Percentiles rank a stretch among this genome's conserved stretches.
Conservation (phyloP, 495 filamentous ascomycete genomes). For the Antarctomyces pellizariae region DNA sequence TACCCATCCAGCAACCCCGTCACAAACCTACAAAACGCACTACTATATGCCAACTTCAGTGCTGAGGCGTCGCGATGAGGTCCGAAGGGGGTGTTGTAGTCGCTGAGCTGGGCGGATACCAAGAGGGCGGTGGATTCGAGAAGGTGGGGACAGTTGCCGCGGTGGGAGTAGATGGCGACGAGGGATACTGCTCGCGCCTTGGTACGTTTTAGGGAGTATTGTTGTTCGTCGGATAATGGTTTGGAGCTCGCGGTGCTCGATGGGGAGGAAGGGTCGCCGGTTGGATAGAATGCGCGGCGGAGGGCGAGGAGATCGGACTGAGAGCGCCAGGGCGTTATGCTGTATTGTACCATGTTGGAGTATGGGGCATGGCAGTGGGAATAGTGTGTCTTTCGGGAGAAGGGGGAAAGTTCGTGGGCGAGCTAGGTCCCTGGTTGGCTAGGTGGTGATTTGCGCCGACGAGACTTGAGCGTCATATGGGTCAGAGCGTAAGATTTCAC, state of each 20-base stretch:
- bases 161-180: constrained; percentile 32
- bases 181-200: constrained; percentile 24
- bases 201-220: too few relatives aligned
- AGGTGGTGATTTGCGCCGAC: too few relatives aligned
- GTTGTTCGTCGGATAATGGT: constrained; percentile 7
- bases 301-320: constrained; percentile 39
- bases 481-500: too few relatives aligned
- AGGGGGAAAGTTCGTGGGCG: too few relatives aligned
- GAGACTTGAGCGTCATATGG: too few relatives aligned
- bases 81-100: too few relatives aligned
- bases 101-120: constrained; percentile 46
- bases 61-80: too few relatives aligned
- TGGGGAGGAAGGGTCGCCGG: too few relatives aligned
- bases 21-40: constrained; percentile 56
- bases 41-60: constrained; percentile 31
- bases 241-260: too few relatives aligned
- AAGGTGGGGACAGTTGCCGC: constrained; percentile 57
- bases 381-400: too few relatives aligned
- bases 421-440: too few relatives aligned
- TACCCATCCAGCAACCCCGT: constrained; percentile 67
- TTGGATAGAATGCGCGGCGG: constrained; percentile 42
- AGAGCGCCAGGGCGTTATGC: constrained; percentile 60
- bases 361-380: too few relatives aligned
- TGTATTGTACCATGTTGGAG: constrained; percentile 47
- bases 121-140: constrained; percentile 64